phyloP scores from a whole-genome alignment of 2,329 filamentous ascomycete genomes.

The Colletotrichum musae region DNA sequence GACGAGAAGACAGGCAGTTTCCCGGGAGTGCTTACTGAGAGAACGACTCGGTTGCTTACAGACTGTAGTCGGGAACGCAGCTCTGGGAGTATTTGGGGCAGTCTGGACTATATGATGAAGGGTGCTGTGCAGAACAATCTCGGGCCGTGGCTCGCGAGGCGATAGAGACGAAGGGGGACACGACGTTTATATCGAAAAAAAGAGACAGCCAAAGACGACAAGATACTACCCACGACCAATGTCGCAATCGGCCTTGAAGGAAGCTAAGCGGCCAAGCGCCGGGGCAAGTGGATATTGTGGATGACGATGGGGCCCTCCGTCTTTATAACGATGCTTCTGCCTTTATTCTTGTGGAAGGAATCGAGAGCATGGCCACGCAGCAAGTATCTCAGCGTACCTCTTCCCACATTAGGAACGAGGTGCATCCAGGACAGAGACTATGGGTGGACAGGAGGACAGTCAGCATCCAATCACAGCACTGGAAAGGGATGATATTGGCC shows the following conservation, averaged over 20 bases:
- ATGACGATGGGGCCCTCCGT: conserved; percentile 29
- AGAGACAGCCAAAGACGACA: conserved; percentile 15
- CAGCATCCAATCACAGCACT: conserved; percentile 22
- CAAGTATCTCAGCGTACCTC: conserved; percentile 34
- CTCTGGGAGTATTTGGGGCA: neutral
- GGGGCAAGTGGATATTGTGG: conserved; percentile 40
- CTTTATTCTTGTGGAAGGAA: conserved; percentile 25
- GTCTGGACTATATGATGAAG: neutral
- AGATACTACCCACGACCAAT: conserved; percentile 22
- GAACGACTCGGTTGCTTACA: neutral
- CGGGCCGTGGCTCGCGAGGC: neutral
- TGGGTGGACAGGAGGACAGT: conserved; percentile 22
- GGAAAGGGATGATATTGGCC: conserved; percentile 28
- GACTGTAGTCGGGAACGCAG: neutral
- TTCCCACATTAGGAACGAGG: conserved; percentile 37
- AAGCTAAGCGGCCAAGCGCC: conserved; percentile 32
- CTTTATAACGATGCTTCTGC: conserved; percentile 35
- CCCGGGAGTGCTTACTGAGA: neutral
- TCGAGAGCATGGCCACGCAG: conserved; percentile 35
- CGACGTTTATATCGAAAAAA: conserved; percentile 19
- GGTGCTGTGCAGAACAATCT: conserved; percentile 9
- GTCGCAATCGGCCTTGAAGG: conserved; percentile 35
- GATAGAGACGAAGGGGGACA: conserved; percentile 1
- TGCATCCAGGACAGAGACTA: conserved; percentile 34
- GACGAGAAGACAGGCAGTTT: neutral